Evolutionary conservation across 805 yeast species (phyloP).

Genomic region (Priceomyces melissophilus): DNA sequence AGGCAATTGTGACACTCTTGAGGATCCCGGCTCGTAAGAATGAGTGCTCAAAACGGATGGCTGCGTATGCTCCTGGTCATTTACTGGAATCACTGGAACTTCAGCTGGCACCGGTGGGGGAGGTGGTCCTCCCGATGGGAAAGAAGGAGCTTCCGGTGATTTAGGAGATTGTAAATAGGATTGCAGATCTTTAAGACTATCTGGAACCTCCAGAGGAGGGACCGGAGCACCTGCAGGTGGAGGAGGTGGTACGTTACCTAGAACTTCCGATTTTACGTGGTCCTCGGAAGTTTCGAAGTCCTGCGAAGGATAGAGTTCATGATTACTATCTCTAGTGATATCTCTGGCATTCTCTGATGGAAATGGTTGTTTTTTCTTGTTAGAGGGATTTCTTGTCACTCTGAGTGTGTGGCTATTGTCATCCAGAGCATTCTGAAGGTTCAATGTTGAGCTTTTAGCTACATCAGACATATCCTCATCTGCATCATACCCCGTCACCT

Average conservation of each 20-base stretch:
- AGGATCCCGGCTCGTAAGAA: too few relatives aligned
- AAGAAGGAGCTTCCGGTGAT: not conserved
- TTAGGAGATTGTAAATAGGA: not conserved
- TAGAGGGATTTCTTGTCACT: too few relatives aligned
- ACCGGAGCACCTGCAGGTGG: slow-evolving; percentile 14
- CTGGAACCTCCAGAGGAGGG: slow-evolving; percentile 12
- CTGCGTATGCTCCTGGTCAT: not conserved
- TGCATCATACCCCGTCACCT: slow-evolving; percentile 65
- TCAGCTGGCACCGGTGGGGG: slow-evolving; percentile 15
- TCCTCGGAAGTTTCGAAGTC: slow-evolving; percentile 10
- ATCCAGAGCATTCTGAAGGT: too few relatives aligned
- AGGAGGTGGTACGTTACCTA: slow-evolving; percentile 5
- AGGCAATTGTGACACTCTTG: too few relatives aligned
- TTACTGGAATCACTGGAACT: slow-evolving; percentile 3
- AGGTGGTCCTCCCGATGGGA: slow-evolving; percentile 6
- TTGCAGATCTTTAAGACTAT: not conserved
- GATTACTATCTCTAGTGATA: not conserved
- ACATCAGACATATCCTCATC: slow-evolving; percentile 50
- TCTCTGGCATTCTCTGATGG: not conserved
- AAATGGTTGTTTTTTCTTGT: not conserved
- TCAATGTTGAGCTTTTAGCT: slow-evolving; percentile 1
- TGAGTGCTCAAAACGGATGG: too few relatives aligned
- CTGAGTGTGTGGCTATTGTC: too few relatives aligned
- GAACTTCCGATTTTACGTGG: slow-evolving; percentile 6
- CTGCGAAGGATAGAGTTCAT: not conserved